phyloP scores from a whole-genome alignment of 225 moss, liverwort and hornwort genomes.

The Antitrichia curtipendula region DNA sequence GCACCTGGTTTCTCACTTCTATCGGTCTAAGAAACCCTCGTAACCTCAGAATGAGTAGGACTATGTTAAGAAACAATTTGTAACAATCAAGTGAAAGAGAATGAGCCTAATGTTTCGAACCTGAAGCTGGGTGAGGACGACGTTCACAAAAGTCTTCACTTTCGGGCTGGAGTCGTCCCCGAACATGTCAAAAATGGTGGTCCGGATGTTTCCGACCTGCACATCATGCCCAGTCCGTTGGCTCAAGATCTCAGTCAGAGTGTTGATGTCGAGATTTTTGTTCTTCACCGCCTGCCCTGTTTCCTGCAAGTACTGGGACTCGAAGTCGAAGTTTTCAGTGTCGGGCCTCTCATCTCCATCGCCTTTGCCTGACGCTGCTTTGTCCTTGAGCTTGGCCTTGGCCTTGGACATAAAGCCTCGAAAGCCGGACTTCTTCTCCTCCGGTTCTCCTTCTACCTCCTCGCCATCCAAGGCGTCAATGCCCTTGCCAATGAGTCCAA shows the following conservation, averaged over 20 bases:
- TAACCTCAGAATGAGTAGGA: not conserved
- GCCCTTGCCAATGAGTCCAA: conserved; percentile 20
- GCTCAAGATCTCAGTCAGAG: conserved; percentile 58
- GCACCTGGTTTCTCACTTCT: not conserved
- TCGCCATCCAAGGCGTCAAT: conserved; percentile 16
- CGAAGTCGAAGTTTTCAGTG: conserved; percentile 15
- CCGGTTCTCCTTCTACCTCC: not conserved
- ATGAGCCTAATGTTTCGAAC: not conserved
- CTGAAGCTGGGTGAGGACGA: conserved; percentile 45
- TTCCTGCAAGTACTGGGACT: conserved; percentile 34
- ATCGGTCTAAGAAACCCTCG: not conserved
- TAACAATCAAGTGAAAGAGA: not conserved
- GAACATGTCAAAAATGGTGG: conserved; percentile 71
- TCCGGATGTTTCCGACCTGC: conserved; percentile 68
- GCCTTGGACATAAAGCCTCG: conserved; percentile 22
- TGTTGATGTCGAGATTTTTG: conserved; percentile 27
- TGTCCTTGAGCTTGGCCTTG: conserved; percentile 10
- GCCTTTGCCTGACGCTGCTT: not conserved
- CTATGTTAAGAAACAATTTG: not conserved
- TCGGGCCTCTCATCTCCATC: not conserved
- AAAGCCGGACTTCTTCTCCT: conserved; percentile 17
- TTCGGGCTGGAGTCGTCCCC: conserved; percentile 83
- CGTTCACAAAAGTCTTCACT: conserved; percentile 83
- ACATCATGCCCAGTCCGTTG: conserved; percentile 71
- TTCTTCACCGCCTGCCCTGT: conserved; percentile 18